phyloP scores from a whole-genome alignment of 2,329 filamentous ascomycete species.

The Aureobasidium sp. region DNA sequence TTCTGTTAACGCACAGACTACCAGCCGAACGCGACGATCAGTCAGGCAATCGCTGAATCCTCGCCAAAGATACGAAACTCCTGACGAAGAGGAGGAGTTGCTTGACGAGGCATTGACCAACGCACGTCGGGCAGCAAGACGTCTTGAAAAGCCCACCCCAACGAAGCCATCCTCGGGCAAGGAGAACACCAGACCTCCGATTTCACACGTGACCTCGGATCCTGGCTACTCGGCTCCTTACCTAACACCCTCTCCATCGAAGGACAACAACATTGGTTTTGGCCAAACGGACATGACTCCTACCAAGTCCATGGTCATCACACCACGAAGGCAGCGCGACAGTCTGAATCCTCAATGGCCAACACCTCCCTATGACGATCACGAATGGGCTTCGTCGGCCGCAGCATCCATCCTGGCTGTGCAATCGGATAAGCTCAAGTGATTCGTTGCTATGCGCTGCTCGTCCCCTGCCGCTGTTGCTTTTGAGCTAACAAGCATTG shows the following conservation, averaged over 20 bases:
- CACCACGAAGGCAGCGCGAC: constrained; percentile 48
- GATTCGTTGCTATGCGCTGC: not conserved
- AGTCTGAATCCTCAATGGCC: constrained; percentile 68
- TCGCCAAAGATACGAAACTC: constrained; percentile 81
- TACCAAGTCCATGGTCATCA: constrained; percentile 64
- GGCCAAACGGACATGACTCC: constrained; percentile 55
- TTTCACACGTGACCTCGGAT: constrained; percentile 53
- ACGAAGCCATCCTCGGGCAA: constrained; percentile 12
- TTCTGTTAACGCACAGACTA: constrained; percentile 20
- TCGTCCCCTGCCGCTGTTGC: not conserved
- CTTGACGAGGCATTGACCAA: constrained; percentile 81
- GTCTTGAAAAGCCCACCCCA: constrained; percentile 46
- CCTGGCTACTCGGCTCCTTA: constrained; percentile 43
- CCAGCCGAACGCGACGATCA: constrained; percentile 72
- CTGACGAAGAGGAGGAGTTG: constrained; percentile 93
- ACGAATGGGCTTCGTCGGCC: constrained; percentile 80
- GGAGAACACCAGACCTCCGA: constrained; percentile 34
- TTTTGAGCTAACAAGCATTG: not conserved
- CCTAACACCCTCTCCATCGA: constrained; percentile 70
- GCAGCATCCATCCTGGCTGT: constrained; percentile 33
- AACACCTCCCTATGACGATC: constrained; percentile 89
- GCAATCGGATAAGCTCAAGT: constrained; percentile 1
- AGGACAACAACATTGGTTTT: constrained; percentile 74
- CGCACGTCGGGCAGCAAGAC: constrained; percentile 66
- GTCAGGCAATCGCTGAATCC: constrained; percentile 64